These are phyloP conservation scores for Botrytis paeoniae DNA, from an alignment of 2,329 filamentous ascomycete genomes.

Conservation along the genomic window DNA sequence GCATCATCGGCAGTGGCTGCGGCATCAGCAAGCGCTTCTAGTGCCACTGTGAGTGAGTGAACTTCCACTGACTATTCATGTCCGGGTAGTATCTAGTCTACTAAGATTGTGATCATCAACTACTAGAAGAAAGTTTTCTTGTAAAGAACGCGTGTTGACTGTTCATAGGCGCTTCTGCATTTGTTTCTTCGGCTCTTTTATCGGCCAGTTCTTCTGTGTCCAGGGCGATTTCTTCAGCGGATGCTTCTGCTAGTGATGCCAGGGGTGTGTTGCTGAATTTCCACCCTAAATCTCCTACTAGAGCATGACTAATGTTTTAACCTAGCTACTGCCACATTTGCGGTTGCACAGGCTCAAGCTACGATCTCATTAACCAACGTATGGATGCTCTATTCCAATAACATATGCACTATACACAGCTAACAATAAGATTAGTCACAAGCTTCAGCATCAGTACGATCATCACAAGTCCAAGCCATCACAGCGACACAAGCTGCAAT, in stretches of 20 bases:
- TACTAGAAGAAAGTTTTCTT: background rate
- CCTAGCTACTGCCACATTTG: background rate
- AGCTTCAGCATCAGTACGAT: background rate
- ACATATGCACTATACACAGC: background rate
- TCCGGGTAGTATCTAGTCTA: background rate
- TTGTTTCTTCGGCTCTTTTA: background rate
- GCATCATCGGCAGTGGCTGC: background rate
- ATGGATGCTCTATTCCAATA: background rate
- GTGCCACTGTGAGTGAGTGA: background rate
- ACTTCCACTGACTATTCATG: background rate
- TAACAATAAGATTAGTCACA: background rate
- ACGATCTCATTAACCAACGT: background rate
- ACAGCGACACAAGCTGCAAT: background rate
- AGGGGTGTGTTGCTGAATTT: background rate
- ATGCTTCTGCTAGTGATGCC: background rate
- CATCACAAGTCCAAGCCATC: background rate
- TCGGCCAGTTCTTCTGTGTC: background rate
- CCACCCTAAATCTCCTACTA: accelerated
- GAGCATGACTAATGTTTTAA: background rate
- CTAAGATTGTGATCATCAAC: background rate
- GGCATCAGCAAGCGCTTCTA: background rate
- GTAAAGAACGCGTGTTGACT: background rate
- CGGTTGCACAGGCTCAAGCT: background rate
- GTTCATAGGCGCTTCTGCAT: background rate
- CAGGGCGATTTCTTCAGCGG: background rate